Evolutionary conservation across 371 early-diverging fungal species (phyloP), one percentile per base, ranked within the genome.

Genomic region (Scutellospora calospora): DNA sequence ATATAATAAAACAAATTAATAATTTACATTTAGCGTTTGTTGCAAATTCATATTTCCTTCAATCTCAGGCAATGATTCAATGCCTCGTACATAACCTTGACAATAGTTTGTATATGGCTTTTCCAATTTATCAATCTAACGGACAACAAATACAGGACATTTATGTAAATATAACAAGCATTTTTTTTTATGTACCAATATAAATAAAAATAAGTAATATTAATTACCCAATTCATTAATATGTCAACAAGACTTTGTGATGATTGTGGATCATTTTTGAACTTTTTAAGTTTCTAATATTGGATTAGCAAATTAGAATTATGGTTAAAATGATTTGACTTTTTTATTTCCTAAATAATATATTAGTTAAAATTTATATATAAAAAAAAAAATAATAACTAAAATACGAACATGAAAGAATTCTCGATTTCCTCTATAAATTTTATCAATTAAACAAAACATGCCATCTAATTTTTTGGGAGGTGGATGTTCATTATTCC

Each of bases 61-160:
- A 71, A 90, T 85, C 65, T 87, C 89, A 14, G 78, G 54, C 25
- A 89, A 87, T 55, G 83, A 62, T 74, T 87, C 84, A 33, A 90
- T 59, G 35, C 87, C 83, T 51, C 71, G 80, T n/a, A 84, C 85
- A 62, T 80, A 89, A 22, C 83, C 80, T 62, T 86, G 81, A 62
- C 81, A 85, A 84, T 85, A 90, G 27, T 84, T 85, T 6, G 89
- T 82, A 80, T 90, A 90, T 27, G 90, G 87, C 0, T 80, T 81
- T 83, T 90, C 89, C 83, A 90, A 84, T 80, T 87, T 87, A 75
- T 88, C 80, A 6, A 88, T 80, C 88, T 89, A 81, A 29, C 8
- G 25, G 29, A 29, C 14, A 52, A 20, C 9, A 52, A 72, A 29
- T 38, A 33, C 11, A 5, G 45, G 18, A 20, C 12, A 22, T 11